A percentile compares a stretch with the other conserved stretches of the same genome.
Evolutionary conservation across 2,329 filamentous ascomycete species (phyloP).

Genomic region (Orbilia ellipsospora): DNA sequence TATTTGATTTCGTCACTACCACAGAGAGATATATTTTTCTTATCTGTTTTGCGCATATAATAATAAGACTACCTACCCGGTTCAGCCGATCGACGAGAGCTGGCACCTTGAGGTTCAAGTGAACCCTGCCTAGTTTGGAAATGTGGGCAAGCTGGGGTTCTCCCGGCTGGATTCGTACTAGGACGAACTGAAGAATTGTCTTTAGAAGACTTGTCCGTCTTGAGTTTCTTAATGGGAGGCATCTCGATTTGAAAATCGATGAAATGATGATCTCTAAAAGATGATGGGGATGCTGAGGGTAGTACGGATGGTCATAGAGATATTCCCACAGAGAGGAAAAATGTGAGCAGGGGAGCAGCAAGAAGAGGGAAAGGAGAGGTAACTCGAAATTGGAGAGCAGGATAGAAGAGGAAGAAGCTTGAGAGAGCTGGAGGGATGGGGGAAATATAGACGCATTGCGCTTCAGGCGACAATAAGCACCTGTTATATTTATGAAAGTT

Average conservation of each 20-base stretch:
- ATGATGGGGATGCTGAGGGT: neutral
- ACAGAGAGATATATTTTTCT: no score
- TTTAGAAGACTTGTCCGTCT: neutral
- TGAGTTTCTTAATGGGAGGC: neutral
- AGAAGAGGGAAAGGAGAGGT: neutral
- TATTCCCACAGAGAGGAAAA: neutral
- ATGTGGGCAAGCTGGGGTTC: neutral
- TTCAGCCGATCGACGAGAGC: neutral
- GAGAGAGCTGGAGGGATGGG: neutral
- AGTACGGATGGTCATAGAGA: neutral
- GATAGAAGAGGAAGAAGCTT: neutral
- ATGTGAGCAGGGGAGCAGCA: neutral
- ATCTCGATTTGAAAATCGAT: neutral
- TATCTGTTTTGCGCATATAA: no score
- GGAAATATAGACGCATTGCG: neutral
- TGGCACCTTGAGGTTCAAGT: neutral
- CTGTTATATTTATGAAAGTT: constrained; percentile 13
- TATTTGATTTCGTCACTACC: no score
- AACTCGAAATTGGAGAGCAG: neutral
- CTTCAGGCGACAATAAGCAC: neutral
- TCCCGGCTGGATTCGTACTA: no score
- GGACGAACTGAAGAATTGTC: no score
- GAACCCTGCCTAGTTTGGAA: neutral
- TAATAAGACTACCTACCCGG: no score
- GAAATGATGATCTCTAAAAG: neutral